Conservation (phyloP, 2,329 filamentous ascomycete genomes). For the Trichocomaceae sp. region DNA sequence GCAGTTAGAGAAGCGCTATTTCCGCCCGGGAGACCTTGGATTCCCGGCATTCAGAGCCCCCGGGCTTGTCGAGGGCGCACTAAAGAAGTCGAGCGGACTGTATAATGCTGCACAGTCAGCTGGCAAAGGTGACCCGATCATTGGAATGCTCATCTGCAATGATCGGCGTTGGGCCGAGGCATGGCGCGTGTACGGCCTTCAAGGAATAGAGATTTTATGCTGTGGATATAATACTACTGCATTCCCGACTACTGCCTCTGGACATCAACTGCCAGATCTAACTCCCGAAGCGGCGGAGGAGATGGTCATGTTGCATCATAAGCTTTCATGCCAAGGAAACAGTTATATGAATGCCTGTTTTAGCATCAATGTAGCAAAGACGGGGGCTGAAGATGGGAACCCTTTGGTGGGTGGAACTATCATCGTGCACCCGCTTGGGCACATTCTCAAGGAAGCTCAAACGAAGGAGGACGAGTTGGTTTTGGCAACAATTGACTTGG, state of each 20-base stretch:
- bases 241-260: slow-evolving; percentile 42
- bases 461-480: slow-evolving; percentile 12
- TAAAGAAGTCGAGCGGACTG: slow-evolving; percentile 3
- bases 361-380: slow-evolving; percentile 45
- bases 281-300: slow-evolving; percentile 41
- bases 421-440: slow-evolving; percentile 12
- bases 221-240: slow-evolving; percentile 43
- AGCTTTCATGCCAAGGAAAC: slow-evolving; percentile 38
- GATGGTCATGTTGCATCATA: slow-evolving; percentile 48
- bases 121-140: slow-evolving; percentile 45
- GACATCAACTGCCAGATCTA: slow-evolving; percentile 36
- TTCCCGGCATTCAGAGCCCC: slow-evolving; percentile 50
- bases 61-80: slow-evolving; percentile 32
- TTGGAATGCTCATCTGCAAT: slow-evolving; percentile 53
- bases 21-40: slow-evolving; percentile 47
- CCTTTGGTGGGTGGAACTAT: slow-evolving; percentile 17
- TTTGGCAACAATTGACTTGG: slow-evolving; percentile 8
- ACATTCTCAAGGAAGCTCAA: slow-evolving; percentile 12
- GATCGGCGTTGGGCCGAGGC: slow-evolving; percentile 50
- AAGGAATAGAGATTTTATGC: slow-evolving; percentile 44
- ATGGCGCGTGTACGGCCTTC: slow-evolving; percentile 48
- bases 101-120: slow-evolving; percentile 7
- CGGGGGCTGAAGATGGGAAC: slow-evolving; percentile 47
- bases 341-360: slow-evolving; percentile 51
- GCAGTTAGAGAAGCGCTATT: slow-evolving; percentile 53